phyloP scores from a whole-genome alignment of 2,329 filamentous ascomycete genomes.

The Proliferodiscus dingleyae region DNA sequence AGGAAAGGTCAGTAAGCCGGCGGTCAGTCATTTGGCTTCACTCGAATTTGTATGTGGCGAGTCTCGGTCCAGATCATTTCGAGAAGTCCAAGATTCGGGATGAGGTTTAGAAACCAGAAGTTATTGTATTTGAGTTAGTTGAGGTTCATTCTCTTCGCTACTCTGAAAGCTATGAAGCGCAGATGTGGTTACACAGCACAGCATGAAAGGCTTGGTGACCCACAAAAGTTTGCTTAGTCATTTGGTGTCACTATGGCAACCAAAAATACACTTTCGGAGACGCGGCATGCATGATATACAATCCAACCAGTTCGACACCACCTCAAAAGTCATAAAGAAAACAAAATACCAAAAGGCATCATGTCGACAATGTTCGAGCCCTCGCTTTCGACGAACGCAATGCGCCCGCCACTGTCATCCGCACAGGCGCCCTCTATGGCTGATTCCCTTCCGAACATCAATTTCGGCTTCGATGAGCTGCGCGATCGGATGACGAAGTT shows the following conservation, averaged over 20 bases:
- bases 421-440: slow-evolving; percentile 62
- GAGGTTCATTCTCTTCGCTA: background rate
- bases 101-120: slow-evolving; percentile 10
- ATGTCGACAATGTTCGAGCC: slow-evolving; percentile 64
- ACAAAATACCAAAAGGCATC: background rate
- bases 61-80: slow-evolving; percentile 21
- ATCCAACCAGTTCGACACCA: too few relatives aligned
- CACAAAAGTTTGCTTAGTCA: slow-evolving; percentile 1
- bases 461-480: slow-evolving; percentile 94
- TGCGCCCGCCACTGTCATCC: slow-evolving; percentile 42
- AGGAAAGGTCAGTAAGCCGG: slow-evolving; percentile 42
- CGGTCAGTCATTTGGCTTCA: slow-evolving; percentile 35
- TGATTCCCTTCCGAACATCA: slow-evolving; percentile 78
- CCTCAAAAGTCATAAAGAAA: background rate
- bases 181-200: background rate
- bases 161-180: background rate
- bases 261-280: background rate
- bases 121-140: slow-evolving; percentile 9
- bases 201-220: background rate
- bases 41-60: slow-evolving; percentile 14
- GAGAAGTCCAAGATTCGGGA: background rate
- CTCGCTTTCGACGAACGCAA: slow-evolving; percentile 59
- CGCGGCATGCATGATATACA: too few relatives aligned
- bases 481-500: slow-evolving; percentile 94
- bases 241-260: background rate